Conservation (phyloP, 805 yeast species). For the Trichomonascus vanleenenianus region DNA sequence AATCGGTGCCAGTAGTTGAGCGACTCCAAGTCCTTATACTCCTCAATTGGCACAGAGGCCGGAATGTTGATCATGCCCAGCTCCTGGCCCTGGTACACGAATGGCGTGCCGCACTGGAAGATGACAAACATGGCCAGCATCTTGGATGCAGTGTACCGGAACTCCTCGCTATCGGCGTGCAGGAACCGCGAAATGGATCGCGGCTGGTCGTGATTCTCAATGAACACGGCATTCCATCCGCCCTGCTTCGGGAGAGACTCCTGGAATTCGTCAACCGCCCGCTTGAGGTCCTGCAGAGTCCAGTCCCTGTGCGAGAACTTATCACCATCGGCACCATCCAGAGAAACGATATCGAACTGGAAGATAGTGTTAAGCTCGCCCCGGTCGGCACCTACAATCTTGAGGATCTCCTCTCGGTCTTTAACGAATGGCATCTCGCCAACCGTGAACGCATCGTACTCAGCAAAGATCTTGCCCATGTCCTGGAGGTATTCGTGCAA, state of each 20-base stretch:
- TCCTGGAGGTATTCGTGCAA: constrained; percentile 53
- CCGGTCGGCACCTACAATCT: constrained; percentile 18
- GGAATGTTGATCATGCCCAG: constrained; percentile 48
- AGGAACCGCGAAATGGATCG: constrained; percentile 47
- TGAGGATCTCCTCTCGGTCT: constrained; percentile 18
- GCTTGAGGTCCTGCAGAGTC: constrained; percentile 11
- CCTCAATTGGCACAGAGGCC: constrained; percentile 38
- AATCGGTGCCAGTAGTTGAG: constrained; percentile 35
- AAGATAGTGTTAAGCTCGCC: constrained; percentile 20
- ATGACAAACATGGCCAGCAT: constrained; percentile 39
- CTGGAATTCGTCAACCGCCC: constrained; percentile 13
- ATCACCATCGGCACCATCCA: constrained; percentile 11
- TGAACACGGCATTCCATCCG: constrained; percentile 49
- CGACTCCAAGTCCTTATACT: constrained; percentile 45
- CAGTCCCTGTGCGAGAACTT: constrained; percentile 8
- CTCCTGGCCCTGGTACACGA: constrained; percentile 56
- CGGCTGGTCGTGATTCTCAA: constrained; percentile 56
- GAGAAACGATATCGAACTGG: constrained; percentile 15
- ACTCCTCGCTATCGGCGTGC: constrained; percentile 28
- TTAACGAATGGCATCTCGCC: constrained; percentile 46
- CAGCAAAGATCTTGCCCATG: constrained; percentile 36
- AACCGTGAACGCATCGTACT: constrained; percentile 47
- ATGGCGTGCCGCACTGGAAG: constrained; percentile 47
- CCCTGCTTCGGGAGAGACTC: constrained; percentile 35
- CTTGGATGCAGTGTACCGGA: constrained; percentile 37